Base-by-base conservation (phyloP, 306 rosid genomes). In the Acmispon strigosus region DNA sequence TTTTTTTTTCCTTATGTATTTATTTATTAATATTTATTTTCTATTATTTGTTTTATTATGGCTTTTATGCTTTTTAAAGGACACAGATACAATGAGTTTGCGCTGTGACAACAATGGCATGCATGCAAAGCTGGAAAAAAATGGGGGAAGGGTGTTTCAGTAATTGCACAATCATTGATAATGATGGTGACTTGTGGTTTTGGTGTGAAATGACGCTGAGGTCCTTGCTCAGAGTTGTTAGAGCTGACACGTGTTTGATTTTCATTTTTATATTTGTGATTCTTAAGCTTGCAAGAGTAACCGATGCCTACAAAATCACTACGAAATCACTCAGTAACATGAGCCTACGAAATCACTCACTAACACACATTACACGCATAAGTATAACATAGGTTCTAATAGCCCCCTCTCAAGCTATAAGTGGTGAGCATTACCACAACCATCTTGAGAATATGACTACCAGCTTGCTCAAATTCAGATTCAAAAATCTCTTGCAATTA, bases 31-130 rank as follows among this genome's bases (percentile, higher is more conserved):
- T 6, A 27, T 29, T 19, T 9, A 27, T 9, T 7, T 41, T 5
- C 44, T 5, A 29, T 20, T 27, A 29, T 73, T 59, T 51, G 3
- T 22, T 47, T 55, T 3, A 39, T 64, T 34, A 24, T 70, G 51
- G 19, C 16, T 77, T 69, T 39, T 73, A 7, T 67, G 47, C 61
- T 61, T 79, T 73, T 43, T n/a, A 39, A 39, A 64, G 57, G 56
- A 53, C 54, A 51, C 22, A 42, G 36, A 47, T 29, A 62, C 69
- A 74, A 64, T 69, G 74, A 62, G 73, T 54, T 74, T 62, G 73
- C 69, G 77, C 54, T 73, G 79, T 74, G 76, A 66, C 74, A 66
- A 54, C 65, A 60, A 72, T 39, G 64, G 70, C 59, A 78, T 58
- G 72, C 53, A 59, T 54, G 84, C 80, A 47, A 47, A 79, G 67